Conservation (phyloP, 164 flowering plant genomes). For the Chimonanthus salicifolius region DNA sequence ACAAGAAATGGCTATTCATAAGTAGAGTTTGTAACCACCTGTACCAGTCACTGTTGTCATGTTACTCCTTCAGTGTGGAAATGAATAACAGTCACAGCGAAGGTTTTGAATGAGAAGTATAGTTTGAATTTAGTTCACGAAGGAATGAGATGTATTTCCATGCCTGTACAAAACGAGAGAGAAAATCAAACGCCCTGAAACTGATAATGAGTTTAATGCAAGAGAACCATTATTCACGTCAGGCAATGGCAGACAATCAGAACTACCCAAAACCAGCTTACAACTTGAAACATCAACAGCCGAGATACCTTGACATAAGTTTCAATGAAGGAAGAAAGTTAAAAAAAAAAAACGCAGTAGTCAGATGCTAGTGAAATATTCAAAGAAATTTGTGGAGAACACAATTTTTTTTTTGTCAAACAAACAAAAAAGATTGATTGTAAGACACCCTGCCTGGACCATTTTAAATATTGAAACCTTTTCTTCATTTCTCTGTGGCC, state of each 20-base stretch:
- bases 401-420: no score
- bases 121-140: background rate
- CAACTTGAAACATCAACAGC: background rate
- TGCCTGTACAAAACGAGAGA: background rate
- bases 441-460: no score
- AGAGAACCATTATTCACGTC: background rate
- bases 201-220: background rate
- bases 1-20: background rate
- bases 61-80: background rate
- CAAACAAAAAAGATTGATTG: no score
- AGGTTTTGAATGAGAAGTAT: background rate
- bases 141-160: background rate
- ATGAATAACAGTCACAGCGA: background rate
- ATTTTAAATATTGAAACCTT: no score
- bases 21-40: background rate
- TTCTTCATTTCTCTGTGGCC: no score
- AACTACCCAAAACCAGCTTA: background rate
- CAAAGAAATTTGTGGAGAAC: no score
- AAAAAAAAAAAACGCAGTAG: background rate
- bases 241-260: background rate
- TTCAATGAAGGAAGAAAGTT: background rate
- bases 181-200: background rate
- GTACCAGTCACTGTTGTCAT: background rate
- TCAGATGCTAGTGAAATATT: no score
- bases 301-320: background rate